A percentile compares a stretch with the other conserved stretches of the same genome.
Evolutionary conservation across 495 filamentous ascomycete species (phyloP).

Genomic region (Lasiosphaeria ovina): DNA sequence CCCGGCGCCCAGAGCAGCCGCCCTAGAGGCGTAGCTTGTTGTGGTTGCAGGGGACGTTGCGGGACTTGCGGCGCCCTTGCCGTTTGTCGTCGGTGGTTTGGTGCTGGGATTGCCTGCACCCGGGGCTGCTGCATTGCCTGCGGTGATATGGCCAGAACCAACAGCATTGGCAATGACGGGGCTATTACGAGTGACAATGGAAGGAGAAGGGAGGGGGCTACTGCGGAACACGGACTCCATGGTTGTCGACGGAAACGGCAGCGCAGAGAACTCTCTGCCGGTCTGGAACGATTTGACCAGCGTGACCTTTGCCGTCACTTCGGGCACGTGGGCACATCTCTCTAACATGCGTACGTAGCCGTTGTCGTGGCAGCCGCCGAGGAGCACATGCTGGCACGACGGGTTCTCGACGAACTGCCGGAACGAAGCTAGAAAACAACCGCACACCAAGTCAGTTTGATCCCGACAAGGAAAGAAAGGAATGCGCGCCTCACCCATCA

Average conservation of each 20-base stretch:
- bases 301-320: conserved; percentile 41
- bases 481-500: conserved; percentile 41
- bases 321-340: conserved; percentile 40
- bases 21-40: background rate
- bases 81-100: background rate
- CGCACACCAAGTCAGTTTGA: too few species aligned
- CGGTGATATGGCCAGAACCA: too few species aligned
- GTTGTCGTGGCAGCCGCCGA: conserved; percentile 59
- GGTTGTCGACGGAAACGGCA: conserved; percentile 39
- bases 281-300: conserved; percentile 49
- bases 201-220: background rate
- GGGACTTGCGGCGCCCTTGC: background rate
- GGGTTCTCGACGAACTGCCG: conserved; percentile 52
- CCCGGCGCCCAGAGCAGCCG: too few species aligned
- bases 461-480: too few species aligned
- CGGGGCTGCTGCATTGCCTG: background rate
- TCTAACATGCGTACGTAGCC: conserved; percentile 56
- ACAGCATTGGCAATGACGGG: too few species aligned
- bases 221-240: conserved; percentile 22
- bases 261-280: conserved; percentile 39
- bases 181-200: too few species aligned
- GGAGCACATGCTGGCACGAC: conserved; percentile 59
- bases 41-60: background rate
- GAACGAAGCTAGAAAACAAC: conserved; percentile 30
- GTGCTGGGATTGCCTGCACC: background rate